Percentiles rank a stretch among this genome's conserved stretches.
These are phyloP conservation scores for Prunus yedoensis DNA, from an alignment of 331 rosid species.

Conservation along the genomic window DNA sequence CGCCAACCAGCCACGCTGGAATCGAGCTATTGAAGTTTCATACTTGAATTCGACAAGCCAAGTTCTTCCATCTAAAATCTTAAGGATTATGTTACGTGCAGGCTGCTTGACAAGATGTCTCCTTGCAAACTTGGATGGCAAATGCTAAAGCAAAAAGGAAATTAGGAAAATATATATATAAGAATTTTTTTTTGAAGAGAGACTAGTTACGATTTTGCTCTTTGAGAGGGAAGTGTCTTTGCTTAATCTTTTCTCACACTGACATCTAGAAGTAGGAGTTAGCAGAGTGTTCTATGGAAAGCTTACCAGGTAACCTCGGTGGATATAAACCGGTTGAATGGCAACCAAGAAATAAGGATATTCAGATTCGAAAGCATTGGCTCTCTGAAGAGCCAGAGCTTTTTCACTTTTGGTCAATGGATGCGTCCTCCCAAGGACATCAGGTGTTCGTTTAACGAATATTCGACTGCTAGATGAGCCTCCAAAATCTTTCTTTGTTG, in stretches of 20 bases:
- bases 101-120: neutral
- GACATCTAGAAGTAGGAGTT: neutral
- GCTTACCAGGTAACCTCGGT: conserved; percentile 24
- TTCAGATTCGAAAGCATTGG: conserved; percentile 11
- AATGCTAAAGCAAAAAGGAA: neutral
- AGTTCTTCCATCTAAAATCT: neutral
- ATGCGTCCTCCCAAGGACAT: neutral
- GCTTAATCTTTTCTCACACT: neutral
- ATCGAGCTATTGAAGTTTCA: too few relatives aligned
- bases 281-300: too few relatives aligned
- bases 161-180: neutral
- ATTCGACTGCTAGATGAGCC: neutral
- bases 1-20: conserved; percentile 2
- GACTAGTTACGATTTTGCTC: neutral
- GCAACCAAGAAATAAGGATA: conserved; percentile 20
- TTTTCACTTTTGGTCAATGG: neutral
- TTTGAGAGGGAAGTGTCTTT: neutral
- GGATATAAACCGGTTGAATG: conserved; percentile 14
- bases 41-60: neutral
- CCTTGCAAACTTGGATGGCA: conserved; percentile 4
- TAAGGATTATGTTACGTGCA: neutral
- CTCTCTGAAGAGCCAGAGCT: conserved; percentile 13
- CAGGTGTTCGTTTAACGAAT: neutral
- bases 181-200: neutral
- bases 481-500: neutral